Conservation (phyloP, 495 filamentous ascomycete genomes). For the Penicillium salamii region DNA sequence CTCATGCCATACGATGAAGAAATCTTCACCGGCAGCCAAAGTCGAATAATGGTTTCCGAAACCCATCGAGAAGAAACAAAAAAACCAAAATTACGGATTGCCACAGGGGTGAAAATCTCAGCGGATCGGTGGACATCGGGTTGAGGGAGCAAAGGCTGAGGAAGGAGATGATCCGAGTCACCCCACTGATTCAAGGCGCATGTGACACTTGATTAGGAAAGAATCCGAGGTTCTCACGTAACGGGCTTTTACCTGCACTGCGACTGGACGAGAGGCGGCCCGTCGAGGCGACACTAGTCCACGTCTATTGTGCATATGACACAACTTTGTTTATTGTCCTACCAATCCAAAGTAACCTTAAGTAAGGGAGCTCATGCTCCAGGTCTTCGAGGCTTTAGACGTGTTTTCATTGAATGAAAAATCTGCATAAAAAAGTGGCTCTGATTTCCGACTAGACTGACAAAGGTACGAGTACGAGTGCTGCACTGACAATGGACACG, state of each 20-base stretch:
- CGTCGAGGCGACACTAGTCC: conserved; percentile 4
- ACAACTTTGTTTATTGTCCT: not conserved
- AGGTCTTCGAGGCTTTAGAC: not conserved
- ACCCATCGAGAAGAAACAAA: not conserved
- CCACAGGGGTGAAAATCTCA: conserved; percentile 3
- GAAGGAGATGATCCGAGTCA: conserved; percentile 26
- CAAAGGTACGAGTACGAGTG: too few relatives aligned
- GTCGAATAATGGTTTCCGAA: conserved; percentile 1
- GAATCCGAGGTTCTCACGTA: not conserved
- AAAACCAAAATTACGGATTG: not conserved
- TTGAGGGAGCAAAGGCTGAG: not conserved
- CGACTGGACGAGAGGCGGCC: conserved; percentile 7
- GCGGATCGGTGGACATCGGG: conserved; percentile 8
- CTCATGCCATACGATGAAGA: conserved; percentile 1
- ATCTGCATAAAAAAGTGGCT: not conserved
- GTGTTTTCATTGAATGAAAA: not conserved
- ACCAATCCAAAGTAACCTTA: not conserved
- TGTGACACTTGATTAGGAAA: not conserved
- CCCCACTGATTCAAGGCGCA: conserved; percentile 18
- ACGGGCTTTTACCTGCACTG: conserved; percentile 5
- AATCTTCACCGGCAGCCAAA: conserved; percentile 9
- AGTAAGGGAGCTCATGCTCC: not conserved
- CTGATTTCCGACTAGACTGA: not conserved
- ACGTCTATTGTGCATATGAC: not conserved
- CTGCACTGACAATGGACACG: not conserved